phyloP scores from a whole-genome alignment of 2,329 filamentous ascomycete species.

The Cercospora sojina region DNA sequence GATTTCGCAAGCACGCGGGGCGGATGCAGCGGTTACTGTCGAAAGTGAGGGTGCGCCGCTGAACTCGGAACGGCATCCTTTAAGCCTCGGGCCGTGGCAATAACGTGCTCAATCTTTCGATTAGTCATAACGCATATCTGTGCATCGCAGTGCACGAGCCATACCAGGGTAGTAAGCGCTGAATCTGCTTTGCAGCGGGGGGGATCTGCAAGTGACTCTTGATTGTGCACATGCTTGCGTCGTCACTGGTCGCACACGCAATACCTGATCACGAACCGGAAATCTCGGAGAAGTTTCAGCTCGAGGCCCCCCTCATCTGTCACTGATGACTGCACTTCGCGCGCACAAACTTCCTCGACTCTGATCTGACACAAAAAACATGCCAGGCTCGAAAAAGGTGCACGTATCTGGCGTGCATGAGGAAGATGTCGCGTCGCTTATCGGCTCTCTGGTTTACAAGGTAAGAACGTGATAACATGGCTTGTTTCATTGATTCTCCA shows the following conservation, averaged over 20 bases:
- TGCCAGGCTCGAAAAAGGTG: constrained; percentile 6
- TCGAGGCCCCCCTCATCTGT: background rate
- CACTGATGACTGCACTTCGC: background rate
- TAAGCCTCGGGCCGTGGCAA: background rate
- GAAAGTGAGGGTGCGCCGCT: too few species aligned
- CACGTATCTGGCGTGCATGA: background rate
- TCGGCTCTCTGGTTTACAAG: constrained; percentile 7
- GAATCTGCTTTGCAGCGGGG: too few species aligned
- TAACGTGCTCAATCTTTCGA: background rate
- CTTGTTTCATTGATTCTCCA: background rate
- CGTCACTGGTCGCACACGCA: too few species aligned
- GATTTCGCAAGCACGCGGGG: background rate
- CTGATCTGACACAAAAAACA: background rate
- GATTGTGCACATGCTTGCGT: too few species aligned
- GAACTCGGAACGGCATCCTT: too few species aligned
- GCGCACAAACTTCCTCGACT: background rate
- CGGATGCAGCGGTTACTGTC: background rate
- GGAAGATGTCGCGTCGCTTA: constrained; percentile 2
- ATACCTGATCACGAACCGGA: background rate
- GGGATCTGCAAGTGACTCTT: too few species aligned
- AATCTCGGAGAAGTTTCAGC: background rate
- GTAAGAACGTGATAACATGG: background rate
- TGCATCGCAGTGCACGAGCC: too few species aligned
- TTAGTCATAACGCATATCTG: background rate
- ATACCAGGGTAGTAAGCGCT: too few species aligned